These are phyloP conservation scores for Suillus sp. DNA, from an alignment of 768 basidiomycete species.

Conservation along the genomic window DNA sequence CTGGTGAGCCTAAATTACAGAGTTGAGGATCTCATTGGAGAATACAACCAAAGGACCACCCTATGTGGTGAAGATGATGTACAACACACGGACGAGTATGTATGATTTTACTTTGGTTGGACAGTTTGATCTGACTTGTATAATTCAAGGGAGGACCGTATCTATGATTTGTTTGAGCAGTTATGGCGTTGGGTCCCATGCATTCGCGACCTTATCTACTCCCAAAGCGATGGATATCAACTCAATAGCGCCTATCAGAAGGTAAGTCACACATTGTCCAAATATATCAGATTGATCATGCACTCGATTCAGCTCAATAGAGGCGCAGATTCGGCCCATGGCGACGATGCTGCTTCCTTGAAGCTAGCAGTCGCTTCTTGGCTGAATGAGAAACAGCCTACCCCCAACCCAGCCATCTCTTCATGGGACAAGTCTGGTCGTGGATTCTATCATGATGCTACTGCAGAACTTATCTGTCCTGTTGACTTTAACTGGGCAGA, in stretches of 20 bases:
- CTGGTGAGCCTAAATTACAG: conserved; percentile 14
- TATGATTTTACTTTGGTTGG: background rate
- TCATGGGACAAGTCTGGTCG: background rate
- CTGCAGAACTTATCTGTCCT: conserved; percentile 9
- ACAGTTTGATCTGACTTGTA: background rate
- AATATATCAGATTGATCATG: too few species aligned
- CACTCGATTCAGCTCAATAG: conserved; percentile 15
- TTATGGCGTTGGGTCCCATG: conserved; percentile 14
- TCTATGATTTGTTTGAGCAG: conserved; percentile 2
- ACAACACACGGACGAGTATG: background rate
- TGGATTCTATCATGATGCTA: conserved; percentile 8
- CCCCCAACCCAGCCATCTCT: background rate
- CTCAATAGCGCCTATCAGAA: conserved; percentile 9
- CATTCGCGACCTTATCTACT: background rate
- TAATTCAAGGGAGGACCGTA: background rate
- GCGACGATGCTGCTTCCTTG: conserved; percentile 16
- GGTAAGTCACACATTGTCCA: conserved; percentile 3
- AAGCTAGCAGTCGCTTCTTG: conserved; percentile 12
- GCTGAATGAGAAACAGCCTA: conserved; percentile 13
- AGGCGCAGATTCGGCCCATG: conserved; percentile 17
- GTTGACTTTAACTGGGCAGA: conserved; percentile 16
- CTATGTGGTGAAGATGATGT: background rate
- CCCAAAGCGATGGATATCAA: background rate
- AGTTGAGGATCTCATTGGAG: conserved; percentile 12
- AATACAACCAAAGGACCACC: conserved; percentile 12